phyloP scores from a whole-genome alignment of 2,329 filamentous ascomycete species.

The Aspergillus aculeatus region DNA sequence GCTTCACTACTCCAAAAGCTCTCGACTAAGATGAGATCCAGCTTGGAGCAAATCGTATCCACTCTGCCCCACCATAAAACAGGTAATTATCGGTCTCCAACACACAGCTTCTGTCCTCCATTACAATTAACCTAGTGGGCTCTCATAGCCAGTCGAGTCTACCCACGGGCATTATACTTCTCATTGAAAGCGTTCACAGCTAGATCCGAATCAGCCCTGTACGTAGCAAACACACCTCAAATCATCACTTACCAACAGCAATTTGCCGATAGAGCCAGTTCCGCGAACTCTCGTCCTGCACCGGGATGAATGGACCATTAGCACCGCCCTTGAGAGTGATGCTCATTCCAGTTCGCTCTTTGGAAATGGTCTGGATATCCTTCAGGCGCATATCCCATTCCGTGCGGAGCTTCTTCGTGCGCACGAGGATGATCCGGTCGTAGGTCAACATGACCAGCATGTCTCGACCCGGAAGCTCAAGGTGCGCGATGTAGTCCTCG shows the following conservation, averaged over 20 bases:
- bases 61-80: not conserved
- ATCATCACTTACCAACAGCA: conserved; percentile 51
- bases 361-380: conserved; percentile 94
- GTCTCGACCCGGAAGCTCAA: conserved; percentile 86
- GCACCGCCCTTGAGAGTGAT: conserved; percentile 84
- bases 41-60: not conserved
- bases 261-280: conserved; percentile 68
- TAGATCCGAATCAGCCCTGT: conserved; percentile 17
- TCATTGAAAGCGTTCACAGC: conserved; percentile 68
- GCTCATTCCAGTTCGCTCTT: conserved; percentile 91
- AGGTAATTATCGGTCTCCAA: not conserved
- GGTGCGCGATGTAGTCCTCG: conserved; percentile 93
- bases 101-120: not conserved
- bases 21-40: not conserved
- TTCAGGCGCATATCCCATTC: conserved; percentile 97
- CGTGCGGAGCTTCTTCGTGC: conserved; percentile 77
- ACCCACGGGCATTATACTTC: conserved; percentile 53
- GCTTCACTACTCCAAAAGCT: not conserved
- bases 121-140: not conserved
- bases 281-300: conserved; percentile 76
- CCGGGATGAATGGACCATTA: conserved; percentile 91
- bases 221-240: not conserved
- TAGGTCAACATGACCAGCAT: conserved; percentile 89
- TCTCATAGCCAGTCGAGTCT: not conserved
- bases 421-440: conserved; percentile 82